Base-by-base conservation (phyloP, 306 rosid genomes). In the Dalbergia oliveri region DNA sequence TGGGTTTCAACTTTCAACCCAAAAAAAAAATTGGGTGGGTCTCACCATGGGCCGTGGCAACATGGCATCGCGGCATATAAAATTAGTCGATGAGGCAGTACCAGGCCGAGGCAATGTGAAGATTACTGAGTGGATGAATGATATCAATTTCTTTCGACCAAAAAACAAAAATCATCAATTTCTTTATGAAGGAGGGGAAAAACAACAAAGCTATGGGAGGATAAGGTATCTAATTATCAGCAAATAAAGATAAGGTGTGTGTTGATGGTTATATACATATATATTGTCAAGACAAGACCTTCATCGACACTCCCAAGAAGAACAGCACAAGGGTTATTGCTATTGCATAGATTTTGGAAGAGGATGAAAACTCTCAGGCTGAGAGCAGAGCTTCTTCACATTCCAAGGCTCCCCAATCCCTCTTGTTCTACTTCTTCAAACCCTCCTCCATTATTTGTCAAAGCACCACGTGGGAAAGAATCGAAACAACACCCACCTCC, bases 281-380 rank as follows among this genome's bases (percentile, higher is more conserved):
- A 37, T 37, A 4, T 37, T 6, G 41, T 37, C 41, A 37, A 37
- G 41, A 37, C 41, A 5, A 37, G 41, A 37, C 41, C 41, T 37
- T 37, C 41, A 37, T 37, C 1, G 0, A 37, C 41, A 37, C 1
- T 26, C 31, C 31, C 3, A 26, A 26, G 31, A 26, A 26, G 31
- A 26, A 26, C 31, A 26, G 31, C 31, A 16, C 43, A 72, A 31
- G 9, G 15, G 34, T 13, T 11, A 45, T 62, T 72, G 76, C 19
- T 33, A 18, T 64, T 14, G 37, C 16, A 79, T n/a, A 8, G 26
- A 23, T 7, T 60, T 5, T 8, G 8, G 10, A 47, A 50, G 26
- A 79, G 54, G 75, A 84, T 89, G 94, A 84, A 71, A 59, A 87
- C 58, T 75, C 65, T 84, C 4, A 58, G 82, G 23, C 16, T 89